Evolutionary conservation across 2,329 filamentous ascomycete species (phyloP).

Genomic region (Pseudogymnoascus sp.): DNA sequence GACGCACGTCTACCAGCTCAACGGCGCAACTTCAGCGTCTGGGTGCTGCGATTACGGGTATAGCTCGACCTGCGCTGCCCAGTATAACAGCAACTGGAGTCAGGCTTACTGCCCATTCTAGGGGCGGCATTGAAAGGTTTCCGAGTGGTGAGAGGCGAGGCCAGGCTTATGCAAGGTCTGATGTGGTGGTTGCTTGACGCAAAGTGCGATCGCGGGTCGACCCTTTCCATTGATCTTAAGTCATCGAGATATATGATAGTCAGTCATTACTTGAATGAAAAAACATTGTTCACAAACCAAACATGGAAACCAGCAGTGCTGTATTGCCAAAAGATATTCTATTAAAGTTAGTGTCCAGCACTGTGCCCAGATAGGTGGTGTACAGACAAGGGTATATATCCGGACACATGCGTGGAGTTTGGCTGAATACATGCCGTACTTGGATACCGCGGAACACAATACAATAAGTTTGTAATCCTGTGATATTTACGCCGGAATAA

Average conservation of each 20-base stretch:
- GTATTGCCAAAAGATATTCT: not conserved
- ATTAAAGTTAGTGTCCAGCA: not conserved
- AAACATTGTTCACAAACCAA: not conserved
- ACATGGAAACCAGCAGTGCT: not conserved
- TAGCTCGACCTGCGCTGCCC: not conserved
- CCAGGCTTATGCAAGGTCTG: not conserved
- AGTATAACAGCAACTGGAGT: not conserved
- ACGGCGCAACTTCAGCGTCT: not conserved
- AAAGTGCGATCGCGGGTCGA: not conserved
- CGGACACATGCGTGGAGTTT: too few relatives aligned
- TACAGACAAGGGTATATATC: too few relatives aligned
- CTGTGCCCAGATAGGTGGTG: not conserved
- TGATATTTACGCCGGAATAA: too few relatives aligned
- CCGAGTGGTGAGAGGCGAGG: not conserved
- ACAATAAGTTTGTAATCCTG: too few relatives aligned
- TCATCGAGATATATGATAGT: not conserved
- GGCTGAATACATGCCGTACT: too few relatives aligned
- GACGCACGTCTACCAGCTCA: not conserved
- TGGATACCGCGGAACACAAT: too few relatives aligned
- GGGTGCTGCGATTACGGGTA: not conserved
- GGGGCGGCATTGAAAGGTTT: not conserved
- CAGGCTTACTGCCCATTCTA: not conserved
- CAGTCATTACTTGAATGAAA: not conserved
- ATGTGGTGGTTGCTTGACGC: not conserved
- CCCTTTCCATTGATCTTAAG: not conserved